Conservation (phyloP, 352 stramenopile species). For the Pythium insidiosum region DNA sequence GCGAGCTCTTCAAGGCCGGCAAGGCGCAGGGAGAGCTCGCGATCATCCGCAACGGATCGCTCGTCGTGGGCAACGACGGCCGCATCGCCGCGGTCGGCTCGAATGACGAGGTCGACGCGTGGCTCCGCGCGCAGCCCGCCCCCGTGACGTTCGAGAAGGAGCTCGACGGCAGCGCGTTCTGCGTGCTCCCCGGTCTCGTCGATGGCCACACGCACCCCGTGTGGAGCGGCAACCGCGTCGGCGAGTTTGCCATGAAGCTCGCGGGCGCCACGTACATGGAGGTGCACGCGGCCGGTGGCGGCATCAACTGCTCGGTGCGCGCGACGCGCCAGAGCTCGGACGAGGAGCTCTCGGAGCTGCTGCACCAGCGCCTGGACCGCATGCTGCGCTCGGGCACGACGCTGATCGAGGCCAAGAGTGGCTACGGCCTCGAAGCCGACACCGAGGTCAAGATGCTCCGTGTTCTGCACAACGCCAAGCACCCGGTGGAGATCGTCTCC, state of each 20-base stretch:
- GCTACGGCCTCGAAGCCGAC: slow-evolving; percentile 75
- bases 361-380: slow-evolving; percentile 48
- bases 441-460: slow-evolving; percentile 83
- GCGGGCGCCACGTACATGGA: slow-evolving; percentile 83
- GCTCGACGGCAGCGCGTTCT: slow-evolving; percentile 56
- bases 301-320: slow-evolving; percentile 79
- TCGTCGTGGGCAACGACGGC: slow-evolving; percentile 45
- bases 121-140: slow-evolving; percentile 40
- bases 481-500: slow-evolving; percentile 69
- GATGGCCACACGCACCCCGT: slow-evolving; percentile 82
- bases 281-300: slow-evolving; percentile 62
- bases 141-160: slow-evolving; percentile 64
- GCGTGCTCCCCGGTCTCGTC: slow-evolving; percentile 71
- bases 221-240: slow-evolving; percentile 78
- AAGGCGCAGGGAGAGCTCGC: slow-evolving; percentile 51
- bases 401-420: slow-evolving; percentile 75
- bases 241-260: slow-evolving; percentile 85
- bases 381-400: slow-evolving; percentile 74
- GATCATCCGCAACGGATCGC: slow-evolving; percentile 43
- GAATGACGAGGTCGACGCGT: slow-evolving; percentile 42
- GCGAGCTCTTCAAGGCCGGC: slow-evolving; percentile 59
- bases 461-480: slow-evolving; percentile 54
- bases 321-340: slow-evolving; percentile 58
- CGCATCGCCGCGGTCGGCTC: slow-evolving; percentile 58
- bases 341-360: slow-evolving; percentile 38